These are phyloP conservation scores for Tricholoma sp. DNA, from an alignment of 768 basidiomycete genomes.

Conservation along the genomic window DNA sequence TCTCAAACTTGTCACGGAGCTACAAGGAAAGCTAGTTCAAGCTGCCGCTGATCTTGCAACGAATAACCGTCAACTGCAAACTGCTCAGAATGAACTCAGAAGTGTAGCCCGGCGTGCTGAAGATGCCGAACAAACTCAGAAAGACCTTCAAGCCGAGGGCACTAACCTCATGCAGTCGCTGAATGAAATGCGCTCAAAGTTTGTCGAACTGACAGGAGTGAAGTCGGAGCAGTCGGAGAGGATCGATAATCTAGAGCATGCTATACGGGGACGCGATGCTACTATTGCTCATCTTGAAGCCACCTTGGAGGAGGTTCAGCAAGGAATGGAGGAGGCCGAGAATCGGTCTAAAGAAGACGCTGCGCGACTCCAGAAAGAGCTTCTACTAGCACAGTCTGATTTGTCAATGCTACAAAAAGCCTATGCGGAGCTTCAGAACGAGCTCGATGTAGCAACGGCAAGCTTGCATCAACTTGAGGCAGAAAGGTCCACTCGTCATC, in stretches of 20 bases:
- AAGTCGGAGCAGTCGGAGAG: slow-evolving; percentile 68
- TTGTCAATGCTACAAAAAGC: slow-evolving; percentile 58
- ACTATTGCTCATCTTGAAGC: slow-evolving; percentile 60
- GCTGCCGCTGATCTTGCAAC: slow-evolving; percentile 49
- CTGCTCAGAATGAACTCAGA: slow-evolving; percentile 61
- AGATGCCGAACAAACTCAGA: slow-evolving; percentile 67
- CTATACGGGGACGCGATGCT: slow-evolving; percentile 49
- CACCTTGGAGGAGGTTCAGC: slow-evolving; percentile 48
- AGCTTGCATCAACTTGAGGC: slow-evolving; percentile 57
- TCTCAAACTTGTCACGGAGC: slow-evolving; percentile 41
- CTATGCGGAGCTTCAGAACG: slow-evolving; percentile 56
- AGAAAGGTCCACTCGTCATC: slow-evolving; percentile 57
- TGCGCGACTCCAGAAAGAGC: slow-evolving; percentile 49
- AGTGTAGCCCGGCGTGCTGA: slow-evolving; percentile 63
- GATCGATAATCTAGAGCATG: slow-evolving; percentile 49
- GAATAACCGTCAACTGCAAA: slow-evolving; percentile 53
- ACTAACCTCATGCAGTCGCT: slow-evolving; percentile 74
- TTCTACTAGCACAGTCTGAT: slow-evolving; percentile 39
- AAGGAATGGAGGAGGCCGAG: slow-evolving; percentile 43
- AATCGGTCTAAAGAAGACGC: slow-evolving; percentile 40
- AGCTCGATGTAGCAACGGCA: slow-evolving; percentile 49
- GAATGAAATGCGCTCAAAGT: slow-evolving; percentile 82
- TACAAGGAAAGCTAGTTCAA: slow-evolving; percentile 56
- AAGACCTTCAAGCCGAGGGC: slow-evolving; percentile 73
- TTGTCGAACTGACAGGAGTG: slow-evolving; percentile 71